A percentile compares a stretch with the other conserved stretches of the same genome.
These are phyloP conservation scores for Cymbopogon citratus DNA, from an alignment of 176 grass and related monocot species.

Conservation along the genomic window DNA sequence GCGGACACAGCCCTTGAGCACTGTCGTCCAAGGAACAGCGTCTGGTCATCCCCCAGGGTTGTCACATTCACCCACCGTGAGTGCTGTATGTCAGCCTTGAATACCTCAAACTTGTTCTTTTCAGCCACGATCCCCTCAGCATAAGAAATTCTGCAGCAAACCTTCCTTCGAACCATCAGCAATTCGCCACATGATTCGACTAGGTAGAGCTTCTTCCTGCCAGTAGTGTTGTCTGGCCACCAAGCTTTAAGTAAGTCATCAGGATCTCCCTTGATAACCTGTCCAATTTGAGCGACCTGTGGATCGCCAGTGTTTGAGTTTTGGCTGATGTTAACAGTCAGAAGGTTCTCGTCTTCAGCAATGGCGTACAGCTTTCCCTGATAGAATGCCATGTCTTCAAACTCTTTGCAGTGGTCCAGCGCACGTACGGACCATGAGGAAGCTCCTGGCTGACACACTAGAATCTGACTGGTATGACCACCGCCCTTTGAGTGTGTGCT, in stretches of 20 bases:
- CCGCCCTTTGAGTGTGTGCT: neutral
- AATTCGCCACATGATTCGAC: too few relatives aligned
- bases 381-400: conserved; percentile 18
- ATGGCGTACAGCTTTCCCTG: neutral
- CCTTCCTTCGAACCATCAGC: too few relatives aligned
- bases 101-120: too few relatives aligned
- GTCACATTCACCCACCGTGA: too few relatives aligned
- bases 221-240: neutral
- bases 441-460: neutral
- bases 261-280: neutral
- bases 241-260: neutral
- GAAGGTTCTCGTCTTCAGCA: neutral
- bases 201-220: too few relatives aligned
- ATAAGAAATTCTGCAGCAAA: too few relatives aligned
- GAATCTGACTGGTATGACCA: neutral
- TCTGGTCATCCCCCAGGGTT: too few relatives aligned
- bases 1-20: too few relatives aligned
- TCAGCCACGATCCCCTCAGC: too few relatives aligned
- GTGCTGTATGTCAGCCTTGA: too few relatives aligned
- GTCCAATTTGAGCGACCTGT: conserved; percentile 3
- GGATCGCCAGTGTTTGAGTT: conserved; percentile 7
- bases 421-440: neutral
- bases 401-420: neutral
- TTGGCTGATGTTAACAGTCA: neutral
- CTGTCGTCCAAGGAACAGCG: too few relatives aligned